Base-by-base conservation (phyloP, 176 grass and related monocot genomes). In the Avena insularis region DNA sequence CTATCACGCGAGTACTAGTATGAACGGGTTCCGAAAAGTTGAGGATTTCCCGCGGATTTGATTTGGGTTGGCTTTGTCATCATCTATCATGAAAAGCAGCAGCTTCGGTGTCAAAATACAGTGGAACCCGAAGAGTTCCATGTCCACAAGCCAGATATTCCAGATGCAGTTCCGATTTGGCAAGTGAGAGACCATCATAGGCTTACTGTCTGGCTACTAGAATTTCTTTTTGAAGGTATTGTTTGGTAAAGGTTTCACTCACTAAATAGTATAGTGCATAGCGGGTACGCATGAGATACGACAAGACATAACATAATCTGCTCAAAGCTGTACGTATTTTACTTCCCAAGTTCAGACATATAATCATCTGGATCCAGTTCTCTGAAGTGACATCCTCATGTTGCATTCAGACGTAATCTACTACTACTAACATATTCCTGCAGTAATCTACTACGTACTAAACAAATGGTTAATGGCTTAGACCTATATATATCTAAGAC, bases 211-310 rank as follows among this genome's bases (percentile, higher is more conserved):
- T 65, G 59, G 12, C 60, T 36, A 70, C 58, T 6, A 69, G 80
- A 77, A 8, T 43, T 43, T 43, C 40, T 43, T 43, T 43, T 7
- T 43, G 40, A 0, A 43, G 40, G 40, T 43, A 43, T 43, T 43
- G 49, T 27, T 50, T 64, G 23, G 57, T 48, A 85, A 9, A 85
- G 17, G 55, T 57, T 81, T 68, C 43, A 54, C 29, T 61, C 54
- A 16, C 9, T 17, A 29, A 43, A 79, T 61, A 57, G 79, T 57
- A 8, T 31, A 2, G 8, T 11, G 9, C 46, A 35, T 48, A 43
- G 40, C 40, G 5, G 40, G 40, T 43, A 43, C 1, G 40, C 8
- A 43, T 43, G 40, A 43, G 40, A 43, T 43, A 43, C 6, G 40
- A 43, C 40, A 43, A 43, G 40, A 43, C 40, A 43, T 43, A 43